Evolutionary conservation across 2,329 filamentous ascomycete genomes (phyloP).

Genomic region (Pseudogymnoascus sp.): DNA sequence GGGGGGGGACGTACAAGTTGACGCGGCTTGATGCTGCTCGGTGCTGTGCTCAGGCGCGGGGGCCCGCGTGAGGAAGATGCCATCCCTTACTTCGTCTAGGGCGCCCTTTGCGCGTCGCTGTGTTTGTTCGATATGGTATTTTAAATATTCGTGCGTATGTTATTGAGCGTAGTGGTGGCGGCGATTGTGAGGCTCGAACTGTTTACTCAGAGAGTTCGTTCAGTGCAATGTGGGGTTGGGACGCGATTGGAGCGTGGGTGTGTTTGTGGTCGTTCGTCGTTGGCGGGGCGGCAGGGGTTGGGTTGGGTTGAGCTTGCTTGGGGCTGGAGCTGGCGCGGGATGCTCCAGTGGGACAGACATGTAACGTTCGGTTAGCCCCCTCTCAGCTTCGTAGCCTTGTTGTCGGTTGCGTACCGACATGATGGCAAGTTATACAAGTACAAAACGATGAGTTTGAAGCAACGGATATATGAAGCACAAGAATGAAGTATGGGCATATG

Average conservation of each 20-base stretch:
- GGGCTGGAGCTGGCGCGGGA: not conserved
- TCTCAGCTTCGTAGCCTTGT: not conserved
- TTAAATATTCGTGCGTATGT: not conserved
- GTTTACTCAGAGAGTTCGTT: not conserved
- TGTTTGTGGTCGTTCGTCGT: not conserved
- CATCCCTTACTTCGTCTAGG: not conserved
- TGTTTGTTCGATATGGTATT: no score
- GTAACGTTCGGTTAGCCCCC: not conserved
- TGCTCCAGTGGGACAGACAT: not conserved
- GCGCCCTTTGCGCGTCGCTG: not conserved
- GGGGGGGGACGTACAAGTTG: slow-evolving; percentile 37
- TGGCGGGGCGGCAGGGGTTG: slow-evolving; percentile 3
- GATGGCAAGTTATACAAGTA: not conserved
- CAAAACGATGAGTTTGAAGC: not conserved
- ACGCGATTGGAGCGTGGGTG: slow-evolving; percentile 2
- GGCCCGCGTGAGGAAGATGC: slow-evolving; percentile 3
- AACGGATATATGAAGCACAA: not conserved
- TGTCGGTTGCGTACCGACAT: not conserved
- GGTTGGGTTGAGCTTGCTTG: not conserved
- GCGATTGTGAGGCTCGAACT: not conserved
- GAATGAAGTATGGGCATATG: not conserved
- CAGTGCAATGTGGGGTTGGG: not conserved
- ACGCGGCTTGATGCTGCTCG: slow-evolving; percentile 43
- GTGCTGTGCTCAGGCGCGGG: slow-evolving; percentile 29
- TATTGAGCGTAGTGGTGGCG: not conserved